These are phyloP conservation scores for Jackrogersella minutella DNA, from an alignment of 495 filamentous ascomycete species.

Conservation along the genomic window DNA sequence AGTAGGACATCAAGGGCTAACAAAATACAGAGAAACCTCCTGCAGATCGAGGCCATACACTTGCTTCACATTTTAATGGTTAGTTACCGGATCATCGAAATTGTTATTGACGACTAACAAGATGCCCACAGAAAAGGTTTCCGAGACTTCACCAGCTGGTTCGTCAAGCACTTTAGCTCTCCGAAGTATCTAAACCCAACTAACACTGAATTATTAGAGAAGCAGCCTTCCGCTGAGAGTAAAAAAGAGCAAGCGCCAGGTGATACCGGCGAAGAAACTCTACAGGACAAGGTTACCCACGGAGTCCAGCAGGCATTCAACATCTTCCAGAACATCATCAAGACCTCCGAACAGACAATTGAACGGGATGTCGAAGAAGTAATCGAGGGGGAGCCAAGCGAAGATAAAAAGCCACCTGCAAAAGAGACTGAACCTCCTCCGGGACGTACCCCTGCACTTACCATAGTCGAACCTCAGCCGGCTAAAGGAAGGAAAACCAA, in stretches of 20 bases:
- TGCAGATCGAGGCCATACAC: not conserved
- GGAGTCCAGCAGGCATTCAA: slow-evolving; percentile 23
- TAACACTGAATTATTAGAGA: slow-evolving; percentile 17
- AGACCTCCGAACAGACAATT: not conserved
- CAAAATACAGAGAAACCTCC: not conserved
- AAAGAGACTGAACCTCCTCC: slow-evolving; percentile 1
- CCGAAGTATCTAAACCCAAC: not conserved
- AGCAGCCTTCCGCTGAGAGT: not conserved
- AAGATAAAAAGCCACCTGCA: not conserved
- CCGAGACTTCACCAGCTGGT: not conserved
- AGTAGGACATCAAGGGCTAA: not conserved
- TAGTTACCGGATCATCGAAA: not conserved
- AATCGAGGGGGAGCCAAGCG: not conserved
- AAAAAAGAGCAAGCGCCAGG: not conserved
- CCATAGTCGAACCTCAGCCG: slow-evolving; percentile 5
- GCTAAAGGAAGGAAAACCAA: slow-evolving; percentile 7
- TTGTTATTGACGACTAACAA: not conserved
- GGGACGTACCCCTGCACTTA: not conserved
- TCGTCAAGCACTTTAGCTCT: not conserved
- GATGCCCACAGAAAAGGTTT: not conserved
- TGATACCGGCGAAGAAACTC: not conserved
- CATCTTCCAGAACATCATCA: slow-evolving; percentile 20
- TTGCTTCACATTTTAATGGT: not conserved
- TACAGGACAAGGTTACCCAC: slow-evolving; percentile 12
- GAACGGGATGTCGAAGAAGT: not conserved